Base-by-base conservation (phyloP, 805 yeast genomes). In the Tetrapisispora arboricola region DNA sequence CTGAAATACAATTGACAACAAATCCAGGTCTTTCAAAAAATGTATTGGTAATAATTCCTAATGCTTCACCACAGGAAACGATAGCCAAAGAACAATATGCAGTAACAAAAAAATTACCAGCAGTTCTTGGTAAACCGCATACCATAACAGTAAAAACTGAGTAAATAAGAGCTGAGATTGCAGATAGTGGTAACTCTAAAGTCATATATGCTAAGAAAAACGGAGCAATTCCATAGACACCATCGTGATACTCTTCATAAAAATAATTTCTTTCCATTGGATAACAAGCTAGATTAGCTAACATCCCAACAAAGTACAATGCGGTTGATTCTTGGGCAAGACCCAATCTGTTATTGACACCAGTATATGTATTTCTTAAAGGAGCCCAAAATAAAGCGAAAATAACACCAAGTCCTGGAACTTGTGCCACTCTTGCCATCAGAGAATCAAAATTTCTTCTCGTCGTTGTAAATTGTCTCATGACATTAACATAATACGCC, bases 1-100 rank as follows among this genome's bases (percentile, higher is more conserved):
- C 70, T 0, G 88, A 73, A 27, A 86, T 76, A 3, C 83, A 61
- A 55, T 82, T 84, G 15, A 84, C 78, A 0, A 92, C 94, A 52
- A 85, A 75, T 0, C 95, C 95, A 25, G 85, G 72, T 51, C 85
- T 86, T 36, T 67, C 63, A 51, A 86, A 79, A 1, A 81, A 49
- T 4, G 88, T 78, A 53, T 84, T 84, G 43, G 86, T 81, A 38
- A 83, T 70, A 6, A 86, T 82, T 0, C 95, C 96, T 25, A 86
- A 65, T 6, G 90, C 79, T 57, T 86, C 95, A 27, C 95, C 95
- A 45, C 87, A 78, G 47, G 78, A 76, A 15, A 79, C 72, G 19
- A 77, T 70, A 20, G 72, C 63, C 42, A 76, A 64, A 0, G 77
- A 49, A 21, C 75, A 67, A 47, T 76, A 75, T 17, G 76, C 70